Evolutionary conservation across 495 filamentous ascomycete genomes (phyloP).

Genomic region (Thozetella sp.): DNA sequence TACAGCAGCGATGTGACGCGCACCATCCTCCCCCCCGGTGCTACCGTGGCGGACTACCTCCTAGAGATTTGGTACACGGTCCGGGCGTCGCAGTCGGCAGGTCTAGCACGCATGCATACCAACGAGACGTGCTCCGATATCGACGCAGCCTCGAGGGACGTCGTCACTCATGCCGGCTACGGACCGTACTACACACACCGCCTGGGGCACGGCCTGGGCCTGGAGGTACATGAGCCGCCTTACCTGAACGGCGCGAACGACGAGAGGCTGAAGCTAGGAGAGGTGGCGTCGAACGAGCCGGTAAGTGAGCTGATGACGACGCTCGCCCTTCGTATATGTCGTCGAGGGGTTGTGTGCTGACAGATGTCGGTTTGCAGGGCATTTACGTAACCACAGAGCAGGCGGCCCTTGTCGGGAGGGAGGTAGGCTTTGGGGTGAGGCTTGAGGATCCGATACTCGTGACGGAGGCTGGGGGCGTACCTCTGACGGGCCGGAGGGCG

Average conservation of each 20-base stretch:
- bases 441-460: constrained; percentile 26
- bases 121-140: constrained; percentile 20
- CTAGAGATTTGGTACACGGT: constrained; percentile 23
- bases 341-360: neutral
- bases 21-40: constrained; percentile 19
- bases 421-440: constrained; percentile 22
- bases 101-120: constrained; percentile 14
- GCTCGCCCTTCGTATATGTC: neutral
- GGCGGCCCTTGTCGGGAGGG: constrained; percentile 14
- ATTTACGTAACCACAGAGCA: constrained; percentile 27
- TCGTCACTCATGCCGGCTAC: constrained; percentile 17
- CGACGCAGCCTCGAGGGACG: constrained; percentile 18
- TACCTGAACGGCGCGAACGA: constrained; percentile 29
- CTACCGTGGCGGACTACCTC: constrained; percentile 14
- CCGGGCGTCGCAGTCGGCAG: constrained; percentile 15
- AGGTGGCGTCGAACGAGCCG: constrained; percentile 27
- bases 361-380: constrained; percentile 12
- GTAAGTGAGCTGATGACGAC: constrained; percentile 9
- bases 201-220: constrained; percentile 23
- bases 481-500: constrained; percentile 22
- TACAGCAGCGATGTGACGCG: constrained; percentile 29
- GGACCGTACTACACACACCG: constrained; percentile 25
- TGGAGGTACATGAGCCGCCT: constrained; percentile 28
- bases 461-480: constrained; percentile 15
- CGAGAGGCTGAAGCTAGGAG: constrained; percentile 20